Evolutionary conservation across 176 grass and related monocot genomes (phyloP).

Genomic region (Hyparrhenia diplandra): DNA sequence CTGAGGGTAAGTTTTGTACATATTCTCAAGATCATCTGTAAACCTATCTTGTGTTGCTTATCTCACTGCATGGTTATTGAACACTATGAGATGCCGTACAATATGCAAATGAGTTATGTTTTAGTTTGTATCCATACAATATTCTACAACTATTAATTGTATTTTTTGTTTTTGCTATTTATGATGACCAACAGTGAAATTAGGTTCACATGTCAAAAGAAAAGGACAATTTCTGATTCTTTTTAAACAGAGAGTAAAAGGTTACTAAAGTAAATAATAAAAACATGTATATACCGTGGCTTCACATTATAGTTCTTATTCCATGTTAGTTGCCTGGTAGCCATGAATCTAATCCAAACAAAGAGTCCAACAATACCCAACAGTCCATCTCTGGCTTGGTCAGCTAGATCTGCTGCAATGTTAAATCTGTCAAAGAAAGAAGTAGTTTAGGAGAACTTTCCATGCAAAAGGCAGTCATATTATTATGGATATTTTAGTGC

Average conservation of each 20-base stretch:
- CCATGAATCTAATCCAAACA: constrained; percentile 98
- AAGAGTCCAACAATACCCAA: constrained; percentile 83
- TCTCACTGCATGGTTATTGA: constrained; percentile 66
- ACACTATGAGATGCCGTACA: constrained; percentile 10
- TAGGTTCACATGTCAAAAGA: not conserved
- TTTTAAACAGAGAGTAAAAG: constrained; percentile 3
- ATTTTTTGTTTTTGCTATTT: not conserved
- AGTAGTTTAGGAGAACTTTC: constrained; percentile 9
- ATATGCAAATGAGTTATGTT: not conserved
- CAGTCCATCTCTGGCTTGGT: constrained; percentile 68
- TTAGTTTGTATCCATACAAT: constrained; percentile 1
- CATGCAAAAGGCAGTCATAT: not conserved
- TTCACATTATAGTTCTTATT: constrained; percentile 99
- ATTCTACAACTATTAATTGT: not conserved
- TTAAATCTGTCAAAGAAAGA: constrained; percentile 66
- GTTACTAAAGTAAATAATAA: constrained; percentile 18
- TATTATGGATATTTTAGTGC: constrained; percentile 22
- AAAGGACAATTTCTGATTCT: not conserved
- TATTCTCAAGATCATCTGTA: constrained; percentile 71
- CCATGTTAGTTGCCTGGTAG: constrained; percentile 84
- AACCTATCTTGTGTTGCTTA: constrained; percentile 95
- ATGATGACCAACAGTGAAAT: not conserved
- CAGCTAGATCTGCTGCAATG: constrained; percentile 83
- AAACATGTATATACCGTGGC: constrained; percentile 67
- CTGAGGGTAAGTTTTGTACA: constrained; percentile 82